Percentiles rank a stretch among this genome's conserved stretches.
Conservation (phyloP, 371 early-diverging fungal species). For the Mortierella sp. region DNA sequence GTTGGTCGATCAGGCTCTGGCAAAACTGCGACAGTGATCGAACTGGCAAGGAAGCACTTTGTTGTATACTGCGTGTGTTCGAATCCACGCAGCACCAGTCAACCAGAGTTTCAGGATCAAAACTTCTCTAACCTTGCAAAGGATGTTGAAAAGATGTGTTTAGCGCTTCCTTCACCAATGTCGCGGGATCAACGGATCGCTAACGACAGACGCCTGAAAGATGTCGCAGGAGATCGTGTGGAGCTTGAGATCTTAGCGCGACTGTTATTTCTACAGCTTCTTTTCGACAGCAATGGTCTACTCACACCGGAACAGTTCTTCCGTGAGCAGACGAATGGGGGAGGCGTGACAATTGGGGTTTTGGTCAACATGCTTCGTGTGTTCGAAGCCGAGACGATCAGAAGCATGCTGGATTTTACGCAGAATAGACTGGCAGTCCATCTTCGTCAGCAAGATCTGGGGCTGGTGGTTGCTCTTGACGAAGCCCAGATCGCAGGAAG, state of each 20-base stretch:
- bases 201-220: neutral
- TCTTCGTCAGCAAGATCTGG: neutral
- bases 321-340: conserved; percentile 39
- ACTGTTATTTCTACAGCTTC: conserved; percentile 23
- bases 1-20: conserved; percentile 37
- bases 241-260: conserved; percentile 27
- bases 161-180: neutral
- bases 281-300: conserved; percentile 18
- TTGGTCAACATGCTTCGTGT: conserved; percentile 13
- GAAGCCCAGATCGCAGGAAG: conserved; percentile 37
- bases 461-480: conserved; percentile 44
- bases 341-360: conserved; percentile 11
- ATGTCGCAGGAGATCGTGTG: conserved; percentile 4
- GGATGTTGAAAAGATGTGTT: conserved; percentile 14
- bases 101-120: conserved; percentile 12
- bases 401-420: conserved; percentile 3
- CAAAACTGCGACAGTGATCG: conserved; percentile 36
- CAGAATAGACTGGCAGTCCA: conserved; percentile 1
- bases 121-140: conserved; percentile 12
- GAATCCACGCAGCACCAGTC: neutral
- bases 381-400: conserved; percentile 13
- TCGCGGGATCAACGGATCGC: neutral
- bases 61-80: conserved; percentile 30
- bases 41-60: conserved; percentile 32
- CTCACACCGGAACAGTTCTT: conserved; percentile 35